A percentile compares a stretch with the other conserved stretches of the same genome.
Conservation (phyloP, 257 asterid species). For the Anisodus acutangulus region DNA sequence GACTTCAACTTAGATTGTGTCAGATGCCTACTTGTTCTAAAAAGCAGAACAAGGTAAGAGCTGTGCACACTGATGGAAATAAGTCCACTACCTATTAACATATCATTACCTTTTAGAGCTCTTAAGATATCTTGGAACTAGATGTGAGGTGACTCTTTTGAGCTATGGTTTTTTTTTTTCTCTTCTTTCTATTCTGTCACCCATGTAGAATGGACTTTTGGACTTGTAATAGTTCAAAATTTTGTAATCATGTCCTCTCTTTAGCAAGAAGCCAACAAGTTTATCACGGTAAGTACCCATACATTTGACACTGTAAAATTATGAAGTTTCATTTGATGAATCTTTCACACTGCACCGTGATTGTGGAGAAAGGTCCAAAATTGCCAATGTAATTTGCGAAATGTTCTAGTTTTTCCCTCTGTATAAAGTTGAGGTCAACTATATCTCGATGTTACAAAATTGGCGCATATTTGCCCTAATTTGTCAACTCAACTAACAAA, state of each 20-base stretch:
- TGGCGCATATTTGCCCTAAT: background rate
- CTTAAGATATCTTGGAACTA: constrained; percentile 11
- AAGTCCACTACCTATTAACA: background rate
- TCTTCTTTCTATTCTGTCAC: background rate
- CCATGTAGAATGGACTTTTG: constrained; percentile 18
- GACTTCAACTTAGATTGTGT: constrained; percentile 19
- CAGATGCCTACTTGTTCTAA: constrained; percentile 15
- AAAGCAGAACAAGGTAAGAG: constrained; percentile 22
- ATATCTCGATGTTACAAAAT: too few relatives aligned
- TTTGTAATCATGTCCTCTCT: constrained; percentile 15
- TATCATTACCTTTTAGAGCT: background rate
- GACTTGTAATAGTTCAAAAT: background rate
- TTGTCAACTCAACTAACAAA: background rate
- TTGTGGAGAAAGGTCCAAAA: background rate
- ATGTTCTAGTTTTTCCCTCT: background rate
- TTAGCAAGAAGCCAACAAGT: background rate
- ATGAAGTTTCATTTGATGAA: background rate
- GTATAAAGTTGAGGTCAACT: background rate
- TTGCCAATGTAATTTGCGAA: background rate
- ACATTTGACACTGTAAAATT: background rate
- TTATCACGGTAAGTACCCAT: background rate
- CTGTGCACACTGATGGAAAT: constrained; percentile 15
- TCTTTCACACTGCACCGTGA: background rate
- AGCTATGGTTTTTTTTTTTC: background rate
- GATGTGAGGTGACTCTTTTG: background rate